phyloP scores from a whole-genome alignment of 192 early-diverging fungal genomes.

The Coemansia sp. region DNA sequence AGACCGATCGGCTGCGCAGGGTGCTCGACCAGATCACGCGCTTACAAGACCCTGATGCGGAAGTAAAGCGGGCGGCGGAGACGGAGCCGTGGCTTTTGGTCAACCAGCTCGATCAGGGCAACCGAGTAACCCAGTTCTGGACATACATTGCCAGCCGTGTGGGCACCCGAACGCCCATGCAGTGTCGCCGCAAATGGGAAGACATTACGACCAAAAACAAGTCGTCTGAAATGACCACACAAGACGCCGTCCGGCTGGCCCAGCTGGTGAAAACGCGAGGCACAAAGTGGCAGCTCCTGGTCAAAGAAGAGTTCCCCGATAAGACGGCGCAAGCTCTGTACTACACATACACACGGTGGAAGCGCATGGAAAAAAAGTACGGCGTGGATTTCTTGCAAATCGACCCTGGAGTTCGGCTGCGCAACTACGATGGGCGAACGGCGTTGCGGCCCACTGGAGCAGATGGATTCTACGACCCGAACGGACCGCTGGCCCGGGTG shows the following conservation, averaged over 20 bases:
- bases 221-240: background rate
- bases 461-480: constrained; percentile 32
- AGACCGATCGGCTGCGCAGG: constrained; percentile 8
- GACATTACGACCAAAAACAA: background rate
- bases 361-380: constrained; percentile 13
- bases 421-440: constrained; percentile 18
- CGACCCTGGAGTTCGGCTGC: constrained; percentile 32
- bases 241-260: constrained; percentile 16
- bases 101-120: background rate
- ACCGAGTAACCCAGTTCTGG: constrained; percentile 21
- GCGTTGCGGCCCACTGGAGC: constrained; percentile 39
- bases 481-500: constrained; percentile 20
- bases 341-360: constrained; percentile 21
- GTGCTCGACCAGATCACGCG: constrained; percentile 12
- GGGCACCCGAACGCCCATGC: constrained; percentile 34
- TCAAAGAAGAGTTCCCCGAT: constrained; percentile 17
- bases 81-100: constrained; percentile 43
- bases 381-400: constrained; percentile 20
- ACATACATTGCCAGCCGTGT: constrained; percentile 30
- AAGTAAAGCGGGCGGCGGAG: background rate
- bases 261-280: constrained; percentile 26
- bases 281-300: constrained; percentile 21
- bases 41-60: background rate
- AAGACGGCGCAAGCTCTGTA: constrained; percentile 2
- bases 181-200: constrained; percentile 32